These are phyloP conservation scores for Fraxinus albicans DNA, from an alignment of 305 asterid species.

Conservation along the genomic window DNA sequence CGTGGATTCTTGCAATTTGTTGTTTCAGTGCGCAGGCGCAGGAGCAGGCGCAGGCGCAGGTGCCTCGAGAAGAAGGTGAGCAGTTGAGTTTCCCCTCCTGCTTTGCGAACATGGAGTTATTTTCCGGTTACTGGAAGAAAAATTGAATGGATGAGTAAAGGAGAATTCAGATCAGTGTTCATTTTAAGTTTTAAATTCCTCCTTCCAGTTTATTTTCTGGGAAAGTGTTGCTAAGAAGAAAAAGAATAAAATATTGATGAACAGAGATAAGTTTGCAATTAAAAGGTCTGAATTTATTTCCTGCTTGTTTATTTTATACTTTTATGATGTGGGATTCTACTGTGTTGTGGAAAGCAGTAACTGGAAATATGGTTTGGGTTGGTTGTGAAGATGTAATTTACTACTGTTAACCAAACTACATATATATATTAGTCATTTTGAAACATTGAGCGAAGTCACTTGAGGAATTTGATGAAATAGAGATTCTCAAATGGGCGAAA, in stretches of 20 bases:
- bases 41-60: not conserved
- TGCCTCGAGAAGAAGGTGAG: slow-evolving; percentile 56
- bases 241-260: not conserved
- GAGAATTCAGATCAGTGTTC: not conserved
- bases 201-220: not conserved
- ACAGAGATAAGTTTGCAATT: not conserved
- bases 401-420: not conserved
- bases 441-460: not conserved
- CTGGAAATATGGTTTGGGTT: slow-evolving; percentile 1
- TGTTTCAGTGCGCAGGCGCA: slow-evolving; percentile 27
- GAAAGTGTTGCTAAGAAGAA: not conserved
- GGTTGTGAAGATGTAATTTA: not conserved
- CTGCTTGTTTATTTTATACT: not conserved
- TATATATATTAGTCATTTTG: not conserved
- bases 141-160: not conserved
- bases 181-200: not conserved
- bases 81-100: slow-evolving; percentile 3
- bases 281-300: not conserved
- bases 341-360: not conserved
- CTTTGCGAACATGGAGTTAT: not conserved
- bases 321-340: not conserved
- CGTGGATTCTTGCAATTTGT: slow-evolving; percentile 32
- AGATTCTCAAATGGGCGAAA: not conserved
- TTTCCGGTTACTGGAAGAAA: not conserved
- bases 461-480: not conserved